Percentiles rank a stretch among this genome's conserved stretches.
Evolutionary conservation across 2,329 filamentous ascomycete species (phyloP).

Genomic region (Seiridium unicorne): DNA sequence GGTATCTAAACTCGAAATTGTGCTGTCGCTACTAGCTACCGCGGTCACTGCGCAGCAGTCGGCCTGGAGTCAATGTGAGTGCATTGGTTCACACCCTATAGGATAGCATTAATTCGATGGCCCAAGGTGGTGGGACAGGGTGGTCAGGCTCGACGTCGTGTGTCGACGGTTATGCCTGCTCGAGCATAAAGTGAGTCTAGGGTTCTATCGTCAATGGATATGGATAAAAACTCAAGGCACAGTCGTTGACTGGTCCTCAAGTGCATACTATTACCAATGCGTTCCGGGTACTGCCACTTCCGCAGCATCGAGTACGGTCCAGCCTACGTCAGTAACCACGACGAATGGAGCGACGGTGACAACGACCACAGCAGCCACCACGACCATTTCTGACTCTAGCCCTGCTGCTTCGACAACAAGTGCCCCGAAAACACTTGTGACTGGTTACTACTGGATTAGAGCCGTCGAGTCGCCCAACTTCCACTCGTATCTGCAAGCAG

Average conservation of each 20-base stretch:
- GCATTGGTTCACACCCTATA: not conserved
- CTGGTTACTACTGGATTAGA: slow-evolving; percentile 56
- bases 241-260: not conserved
- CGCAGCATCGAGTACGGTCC: not conserved
- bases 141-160: not conserved
- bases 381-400: not conserved
- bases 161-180: not conserved
- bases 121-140: slow-evolving; percentile 1
- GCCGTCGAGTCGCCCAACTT: slow-evolving; percentile 57
- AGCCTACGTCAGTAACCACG: not conserved
- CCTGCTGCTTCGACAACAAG: not conserved
- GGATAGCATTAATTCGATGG: not conserved
- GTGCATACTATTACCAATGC: slow-evolving; percentile 6
- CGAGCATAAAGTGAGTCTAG: slow-evolving; percentile 1
- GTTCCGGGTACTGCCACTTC: not conserved
- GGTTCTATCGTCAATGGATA: not conserved
- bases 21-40: not conserved
- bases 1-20: not conserved
- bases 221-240: not conserved
- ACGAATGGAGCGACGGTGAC: not conserved
- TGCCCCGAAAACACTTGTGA: slow-evolving; percentile 36
- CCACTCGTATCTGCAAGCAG: slow-evolving; percentile 52
- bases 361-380: not conserved
- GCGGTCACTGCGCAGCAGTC: slow-evolving; percentile 2
- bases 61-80: slow-evolving; percentile 4